These are phyloP conservation scores for Colletotrichum karsti DNA, from an alignment of 2,329 filamentous ascomycete genomes.

Conservation along the genomic window DNA sequence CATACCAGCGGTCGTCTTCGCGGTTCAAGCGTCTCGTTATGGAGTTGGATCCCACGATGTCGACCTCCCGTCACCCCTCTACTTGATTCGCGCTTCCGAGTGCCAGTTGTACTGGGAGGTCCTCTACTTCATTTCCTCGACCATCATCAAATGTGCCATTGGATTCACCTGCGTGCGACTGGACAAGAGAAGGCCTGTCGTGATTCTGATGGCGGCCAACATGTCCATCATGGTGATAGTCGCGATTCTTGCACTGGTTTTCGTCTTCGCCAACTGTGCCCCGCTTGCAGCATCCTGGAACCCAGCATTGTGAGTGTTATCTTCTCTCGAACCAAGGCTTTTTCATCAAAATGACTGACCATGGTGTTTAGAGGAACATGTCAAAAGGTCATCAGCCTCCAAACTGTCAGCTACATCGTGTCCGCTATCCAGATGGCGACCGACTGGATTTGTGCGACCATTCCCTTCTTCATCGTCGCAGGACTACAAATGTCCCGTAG, in stretches of 20 bases:
- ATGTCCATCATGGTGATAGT: slow-evolving; percentile 26
- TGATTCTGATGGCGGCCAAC: slow-evolving; percentile 25
- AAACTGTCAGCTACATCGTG: slow-evolving; percentile 31
- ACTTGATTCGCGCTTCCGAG: slow-evolving; percentile 6
- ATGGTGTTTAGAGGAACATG: slow-evolving; percentile 7
- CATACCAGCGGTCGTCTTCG: slow-evolving; percentile 12
- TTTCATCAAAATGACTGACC: not conserved
- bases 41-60: slow-evolving; percentile 7
- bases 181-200: slow-evolving; percentile 14
- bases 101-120: slow-evolving; percentile 14
- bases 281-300: slow-evolving; percentile 33
- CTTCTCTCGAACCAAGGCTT: not conserved
- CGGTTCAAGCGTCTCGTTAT: not conserved
- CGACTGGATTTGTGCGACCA: slow-evolving; percentile 38
- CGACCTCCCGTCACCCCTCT: not conserved
- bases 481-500: slow-evolving; percentile 35
- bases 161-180: slow-evolving; percentile 32
- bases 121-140: slow-evolving; percentile 33
- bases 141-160: slow-evolving; percentile 33
- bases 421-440: slow-evolving; percentile 33
- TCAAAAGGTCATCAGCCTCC: slow-evolving; percentile 7
- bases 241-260: slow-evolving; percentile 21
- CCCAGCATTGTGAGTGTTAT: slow-evolving; percentile 21
- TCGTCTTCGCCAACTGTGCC: slow-evolving; percentile 32
- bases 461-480: slow-evolving; percentile 38